phyloP scores from a whole-genome alignment of 2,329 filamentous ascomycete genomes.

The Cladorrhinum sp. region DNA sequence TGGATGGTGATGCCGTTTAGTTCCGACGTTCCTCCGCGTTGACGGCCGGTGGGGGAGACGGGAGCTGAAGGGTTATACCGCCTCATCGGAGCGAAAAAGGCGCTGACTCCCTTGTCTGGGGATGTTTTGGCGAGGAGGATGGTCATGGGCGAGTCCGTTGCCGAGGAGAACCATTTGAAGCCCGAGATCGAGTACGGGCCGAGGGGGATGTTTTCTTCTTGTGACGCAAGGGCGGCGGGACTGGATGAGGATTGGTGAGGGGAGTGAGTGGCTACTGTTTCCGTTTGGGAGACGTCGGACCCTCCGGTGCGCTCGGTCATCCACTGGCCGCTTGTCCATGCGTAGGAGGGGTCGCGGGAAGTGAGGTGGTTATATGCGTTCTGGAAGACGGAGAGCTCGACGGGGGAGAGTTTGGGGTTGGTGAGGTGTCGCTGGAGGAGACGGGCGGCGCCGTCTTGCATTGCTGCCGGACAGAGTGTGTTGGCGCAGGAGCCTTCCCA shows the following conservation, averaged over 20 bases:
- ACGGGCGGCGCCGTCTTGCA: slow-evolving; percentile 61
- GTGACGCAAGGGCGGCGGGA: slow-evolving; percentile 24
- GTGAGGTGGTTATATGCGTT: slow-evolving; percentile 53
- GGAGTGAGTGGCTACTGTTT: slow-evolving; percentile 53
- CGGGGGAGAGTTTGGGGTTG: slow-evolving; percentile 23
- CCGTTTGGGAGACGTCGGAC: slow-evolving; percentile 65
- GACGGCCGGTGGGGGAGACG: slow-evolving; percentile 27
- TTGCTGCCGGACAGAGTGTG: slow-evolving; percentile 63
- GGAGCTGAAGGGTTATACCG: slow-evolving; percentile 34
- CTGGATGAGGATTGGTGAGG: slow-evolving; percentile 24
- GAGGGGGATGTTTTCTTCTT: slow-evolving; percentile 37
- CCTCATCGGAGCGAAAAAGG: slow-evolving; percentile 64
- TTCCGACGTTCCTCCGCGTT: slow-evolving; percentile 40
- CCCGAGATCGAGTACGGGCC: slow-evolving; percentile 61
- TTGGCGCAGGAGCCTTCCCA: slow-evolving; percentile 59
- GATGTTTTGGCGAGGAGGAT: slow-evolving; percentile 61
- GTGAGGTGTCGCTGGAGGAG: slow-evolving; percentile 46
- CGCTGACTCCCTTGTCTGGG: slow-evolving; percentile 45
- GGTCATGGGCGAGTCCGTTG: slow-evolving; percentile 62
- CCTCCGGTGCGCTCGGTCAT: slow-evolving; percentile 71
- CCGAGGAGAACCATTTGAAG: slow-evolving; percentile 71
- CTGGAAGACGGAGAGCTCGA: slow-evolving; percentile 44
- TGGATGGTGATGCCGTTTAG: slow-evolving; percentile 68
- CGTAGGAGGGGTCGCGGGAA: slow-evolving; percentile 46
- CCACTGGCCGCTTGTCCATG: slow-evolving; percentile 75